Evolutionary conservation across 129 eudicot species (phyloP).

Genomic region (Lactuca saligna): DNA sequence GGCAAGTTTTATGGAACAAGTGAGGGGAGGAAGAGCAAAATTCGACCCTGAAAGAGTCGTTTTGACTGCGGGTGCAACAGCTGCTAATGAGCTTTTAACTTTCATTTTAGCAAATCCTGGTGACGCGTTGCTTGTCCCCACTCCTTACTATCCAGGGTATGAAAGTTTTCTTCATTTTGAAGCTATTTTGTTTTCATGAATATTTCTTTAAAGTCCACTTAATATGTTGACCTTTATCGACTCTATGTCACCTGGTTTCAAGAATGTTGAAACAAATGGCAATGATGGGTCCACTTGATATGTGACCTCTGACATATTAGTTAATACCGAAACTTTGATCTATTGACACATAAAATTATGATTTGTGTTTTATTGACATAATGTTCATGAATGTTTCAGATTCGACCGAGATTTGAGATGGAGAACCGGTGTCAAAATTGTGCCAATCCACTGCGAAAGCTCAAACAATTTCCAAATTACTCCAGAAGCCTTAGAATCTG

Average conservation of each 20-base stretch:
- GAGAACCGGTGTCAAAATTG: constrained; percentile 82
- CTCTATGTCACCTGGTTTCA: neutral
- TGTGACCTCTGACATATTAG: neutral
- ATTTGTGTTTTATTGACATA: constrained; percentile 7
- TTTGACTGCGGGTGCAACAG: constrained; percentile 92
- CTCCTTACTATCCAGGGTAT: constrained; percentile 96
- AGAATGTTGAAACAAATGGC: too few relatives aligned
- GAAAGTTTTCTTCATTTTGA: constrained; percentile 10
- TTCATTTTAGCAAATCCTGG: constrained; percentile 92
- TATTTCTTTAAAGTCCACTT: too few relatives aligned
- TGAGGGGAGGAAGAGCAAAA: constrained; percentile 80
- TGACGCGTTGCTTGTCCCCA: constrained; percentile 80
- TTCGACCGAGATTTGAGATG: constrained; percentile 88
- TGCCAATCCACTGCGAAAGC: constrained; percentile 78
- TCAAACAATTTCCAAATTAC: constrained; percentile 77
- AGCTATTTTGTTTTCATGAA: neutral
- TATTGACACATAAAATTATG: too few relatives aligned
- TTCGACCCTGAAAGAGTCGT: constrained; percentile 74
- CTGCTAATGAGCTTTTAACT: constrained; percentile 84
- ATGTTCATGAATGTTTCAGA: constrained; percentile 37
- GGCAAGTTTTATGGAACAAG: constrained; percentile 94
- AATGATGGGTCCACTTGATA: too few relatives aligned
- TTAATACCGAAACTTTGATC: too few relatives aligned
- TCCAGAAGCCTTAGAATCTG: constrained; percentile 57
- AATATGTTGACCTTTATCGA: neutral